Base-by-base conservation (phyloP, 805 yeast species). In the Pichia sporocuriosa region DNA sequence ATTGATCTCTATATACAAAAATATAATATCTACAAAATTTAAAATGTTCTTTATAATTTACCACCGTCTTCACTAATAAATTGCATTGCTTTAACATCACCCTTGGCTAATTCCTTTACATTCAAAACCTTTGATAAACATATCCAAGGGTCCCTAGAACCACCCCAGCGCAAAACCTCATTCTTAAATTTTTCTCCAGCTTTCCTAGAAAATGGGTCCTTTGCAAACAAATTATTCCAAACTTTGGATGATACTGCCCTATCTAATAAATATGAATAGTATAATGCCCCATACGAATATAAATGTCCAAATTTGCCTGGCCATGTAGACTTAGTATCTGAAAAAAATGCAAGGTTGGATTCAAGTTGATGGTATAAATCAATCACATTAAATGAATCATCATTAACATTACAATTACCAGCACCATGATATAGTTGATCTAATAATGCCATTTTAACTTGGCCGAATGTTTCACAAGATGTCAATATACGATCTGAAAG, bases 271-370 rank as follows among this genome's bases (percentile, higher is more conserved):
- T 93, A 93, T 24, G 96, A 84, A 63, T 93, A 93, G 57, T 93
- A 93, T 1, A 89, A 84, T 0, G 97, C 85, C 1, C 97, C 97
- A 56, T 93, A 93, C 0, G 96, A 87, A 51, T 83, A 84, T 31
- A 93, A 65, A 57, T 93, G 98, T 1, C 96, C 95, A 62, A 93
- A 89, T 56, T 81, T 86, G 1, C 95, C 97, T 43, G 86, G 94
- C 96, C 97, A 89, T 21, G 80, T 81, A 2, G 95, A 80, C 48
- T 73, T 66, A 16, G 69, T 62, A 50, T 85, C 90, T 3, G 82
- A 76, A 54, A 84, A 79, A 2, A 87, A 75, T 31, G 73, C 66
- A 40, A 81, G 56, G 21, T 73, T 61, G 4, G 60, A 53, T 56
- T 86, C 96, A 22, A 86, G 56, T 8, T 70, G 63, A 53, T 85